Evolutionary conservation across 2,329 filamentous ascomycete species (phyloP), one percentile per base, ranked within the genome.

Genomic region (Fusarium staphyleae): DNA sequence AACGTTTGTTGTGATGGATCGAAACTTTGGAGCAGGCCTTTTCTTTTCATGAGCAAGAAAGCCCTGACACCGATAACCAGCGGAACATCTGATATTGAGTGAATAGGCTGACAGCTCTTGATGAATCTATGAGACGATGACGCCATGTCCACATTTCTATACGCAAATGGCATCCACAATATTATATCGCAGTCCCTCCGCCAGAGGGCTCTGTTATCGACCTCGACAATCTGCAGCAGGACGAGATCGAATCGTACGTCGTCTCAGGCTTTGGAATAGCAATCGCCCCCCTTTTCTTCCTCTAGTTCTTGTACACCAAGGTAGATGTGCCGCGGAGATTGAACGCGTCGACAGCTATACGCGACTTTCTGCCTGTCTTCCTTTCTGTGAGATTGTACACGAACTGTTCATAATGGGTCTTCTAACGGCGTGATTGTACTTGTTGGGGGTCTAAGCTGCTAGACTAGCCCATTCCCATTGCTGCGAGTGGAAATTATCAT

Each of bases 181-280:
- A n/a, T n/a, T n/a, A n/a, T 8, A 62, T 67, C 16, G 62, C 50
- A 10, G 40, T 66, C 5, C 34, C 22, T 2, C 62, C 72, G 4
- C 73, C 73, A 0, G 50, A 57, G 1, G 70, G 58, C n/a, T 75
- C 73, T 44, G 47, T 60, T 2, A 68, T 73, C 18, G 56, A 75
- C 51, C 73, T 75, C 37, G 63, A 68, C 3, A 53, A 73, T 29
- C 73, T 73, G 0, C 56, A 63, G n/a, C 53, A 57, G 7, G 52
- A 62, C 7, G 62, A 59, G 13, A n/a, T 58, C 5, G 61, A 46
- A 6, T 43, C 64, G 2, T 69, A 69, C 18, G 19, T 55, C 3
- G 33, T 61, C 3, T 59, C 54, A 1, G 58, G 55, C 5, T 16
- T 68, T 13, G 64, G 67, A 11, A 63, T 55, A 14, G 7, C 42